These are phyloP conservation scores for Cicer pinnatifidum DNA, from an alignment of 306 rosid genomes.

Conservation along the genomic window DNA sequence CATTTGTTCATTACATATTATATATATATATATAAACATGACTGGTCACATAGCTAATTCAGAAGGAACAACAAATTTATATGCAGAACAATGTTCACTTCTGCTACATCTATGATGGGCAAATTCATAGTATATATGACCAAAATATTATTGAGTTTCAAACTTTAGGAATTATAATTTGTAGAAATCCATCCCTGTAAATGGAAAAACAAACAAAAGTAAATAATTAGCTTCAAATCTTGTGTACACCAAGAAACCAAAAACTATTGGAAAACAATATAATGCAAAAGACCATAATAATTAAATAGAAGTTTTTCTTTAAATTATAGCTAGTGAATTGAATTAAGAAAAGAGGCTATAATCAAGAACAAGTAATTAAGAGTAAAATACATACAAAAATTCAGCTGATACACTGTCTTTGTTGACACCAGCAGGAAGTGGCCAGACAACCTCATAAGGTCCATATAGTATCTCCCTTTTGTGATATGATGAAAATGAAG, in stretches of 20 bases:
- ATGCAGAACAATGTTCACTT: slow-evolving; percentile 18
- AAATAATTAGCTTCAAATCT: slow-evolving; percentile 27
- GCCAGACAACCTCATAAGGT: slow-evolving; percentile 74
- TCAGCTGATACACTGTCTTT: slow-evolving; percentile 74
- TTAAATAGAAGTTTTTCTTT: neutral
- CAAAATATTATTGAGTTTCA: slow-evolving; percentile 39
- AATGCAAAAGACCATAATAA: neutral
- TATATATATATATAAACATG: no score
- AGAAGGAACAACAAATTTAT: neutral
- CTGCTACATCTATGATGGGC: slow-evolving; percentile 10
- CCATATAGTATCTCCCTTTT: slow-evolving; percentile 71
- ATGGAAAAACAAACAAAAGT: slow-evolving; percentile 5
- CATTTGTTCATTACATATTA: no score
- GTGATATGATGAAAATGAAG: slow-evolving; percentile 60
- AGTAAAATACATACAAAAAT: slow-evolving; percentile 59
- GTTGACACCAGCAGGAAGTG: slow-evolving; percentile 69
- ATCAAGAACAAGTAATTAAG: slow-evolving; percentile 5
- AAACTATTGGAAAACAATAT: neutral
- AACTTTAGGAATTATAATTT: slow-evolving; percentile 66
- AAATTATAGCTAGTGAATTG: neutral
- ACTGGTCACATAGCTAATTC: no score
- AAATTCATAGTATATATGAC: slow-evolving; percentile 10
- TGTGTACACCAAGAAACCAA: no score
- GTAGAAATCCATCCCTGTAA: slow-evolving; percentile 81
- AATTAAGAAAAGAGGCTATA: slow-evolving; percentile 11